Conservation (phyloP, 1,284 basidiomycete genomes). For the Boletus semigastroideus region DNA sequence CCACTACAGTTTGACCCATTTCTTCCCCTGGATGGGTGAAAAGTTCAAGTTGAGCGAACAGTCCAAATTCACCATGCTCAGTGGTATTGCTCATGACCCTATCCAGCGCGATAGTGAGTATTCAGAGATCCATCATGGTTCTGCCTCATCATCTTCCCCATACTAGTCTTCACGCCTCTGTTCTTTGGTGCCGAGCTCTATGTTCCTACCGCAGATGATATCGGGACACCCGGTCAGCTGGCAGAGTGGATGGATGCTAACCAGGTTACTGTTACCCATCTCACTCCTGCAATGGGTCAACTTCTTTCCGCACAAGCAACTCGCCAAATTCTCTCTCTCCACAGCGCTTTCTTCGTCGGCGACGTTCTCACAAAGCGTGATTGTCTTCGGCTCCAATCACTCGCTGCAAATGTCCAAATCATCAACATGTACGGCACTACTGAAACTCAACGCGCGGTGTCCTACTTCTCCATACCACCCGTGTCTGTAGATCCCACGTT, state of each 20-base stretch:
- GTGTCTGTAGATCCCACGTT: conserved; percentile 87
- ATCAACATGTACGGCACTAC: conserved; percentile 99
- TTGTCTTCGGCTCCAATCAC: conserved; percentile 91
- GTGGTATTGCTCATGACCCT: conserved; percentile 98
- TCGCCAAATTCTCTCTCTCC: conserved; percentile 82
- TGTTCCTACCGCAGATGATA: conserved; percentile 96
- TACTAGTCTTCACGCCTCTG: conserved; percentile 97
- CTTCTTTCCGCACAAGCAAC: conserved; percentile 96
- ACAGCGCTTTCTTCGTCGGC: conserved; percentile 98
- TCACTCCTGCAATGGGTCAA: conserved; percentile 99
- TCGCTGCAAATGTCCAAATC: conserved; percentile 91
- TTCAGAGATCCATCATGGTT: neutral
- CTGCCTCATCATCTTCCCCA: conserved; percentile 5
- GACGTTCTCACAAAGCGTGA: conserved; percentile 99
- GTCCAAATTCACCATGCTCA: conserved; percentile 97
- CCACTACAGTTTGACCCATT: conserved; percentile 96
- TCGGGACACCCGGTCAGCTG: conserved; percentile 93
- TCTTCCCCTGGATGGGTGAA: conserved; percentile 99
- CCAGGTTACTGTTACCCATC: conserved; percentile 89
- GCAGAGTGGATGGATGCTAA: conserved; percentile 99
- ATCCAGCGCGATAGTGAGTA: conserved; percentile 96
- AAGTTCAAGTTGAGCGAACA: conserved; percentile 75
- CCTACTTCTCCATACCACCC: conserved; percentile 93
- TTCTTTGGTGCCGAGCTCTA: conserved; percentile 97
- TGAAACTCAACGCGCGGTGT: conserved; percentile 98